Evolutionary conservation across 176 grass and related monocot genomes (phyloP).

Genomic region (Dendrocalamus sinicus): DNA sequence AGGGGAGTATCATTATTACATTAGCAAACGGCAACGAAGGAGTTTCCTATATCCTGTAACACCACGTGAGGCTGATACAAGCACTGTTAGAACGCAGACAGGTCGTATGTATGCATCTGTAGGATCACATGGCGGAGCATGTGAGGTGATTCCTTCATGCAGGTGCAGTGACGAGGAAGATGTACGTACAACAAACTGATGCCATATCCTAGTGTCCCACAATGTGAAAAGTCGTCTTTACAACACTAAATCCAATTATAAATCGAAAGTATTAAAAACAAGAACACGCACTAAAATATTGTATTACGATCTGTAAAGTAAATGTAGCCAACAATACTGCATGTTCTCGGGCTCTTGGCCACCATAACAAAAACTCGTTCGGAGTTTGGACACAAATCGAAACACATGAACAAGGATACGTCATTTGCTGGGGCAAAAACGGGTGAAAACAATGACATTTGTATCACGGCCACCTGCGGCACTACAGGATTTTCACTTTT

Average conservation of each 20-base stretch:
- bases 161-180: background rate
- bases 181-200: background rate
- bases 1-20: background rate
- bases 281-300: background rate
- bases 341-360: background rate
- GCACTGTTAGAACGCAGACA: background rate
- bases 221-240: background rate
- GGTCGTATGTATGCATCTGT: background rate
- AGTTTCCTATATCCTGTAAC: conserved; percentile 14
- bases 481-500: conserved; percentile 24
- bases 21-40: conserved; percentile 20
- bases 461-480: background rate
- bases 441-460: background rate
- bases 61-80: background rate
- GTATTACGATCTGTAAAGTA: background rate
- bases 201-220: background rate
- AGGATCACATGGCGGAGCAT: conserved; percentile 40
- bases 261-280: background rate
- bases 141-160: conserved; percentile 32
- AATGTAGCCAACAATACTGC: background rate
- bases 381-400: background rate
- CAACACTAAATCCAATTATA: background rate
- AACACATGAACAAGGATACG: background rate
- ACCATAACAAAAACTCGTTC: background rate
- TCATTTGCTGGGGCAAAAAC: background rate